phyloP scores from a whole-genome alignment of 148 eudicot species.

The Limonium bicolor region DNA sequence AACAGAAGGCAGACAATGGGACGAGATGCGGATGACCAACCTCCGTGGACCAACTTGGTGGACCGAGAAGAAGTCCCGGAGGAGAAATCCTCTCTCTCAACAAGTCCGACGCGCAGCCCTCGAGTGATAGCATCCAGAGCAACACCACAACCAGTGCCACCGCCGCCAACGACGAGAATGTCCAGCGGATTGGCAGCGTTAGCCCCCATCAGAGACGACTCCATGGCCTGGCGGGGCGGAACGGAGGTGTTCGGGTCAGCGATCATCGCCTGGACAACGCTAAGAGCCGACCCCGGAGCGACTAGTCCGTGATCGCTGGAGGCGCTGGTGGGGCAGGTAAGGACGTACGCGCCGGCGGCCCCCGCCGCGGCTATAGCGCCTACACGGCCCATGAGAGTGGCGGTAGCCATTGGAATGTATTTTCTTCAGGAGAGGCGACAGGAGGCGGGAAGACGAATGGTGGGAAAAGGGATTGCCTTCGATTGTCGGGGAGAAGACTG shows the following conservation, averaged over 20 bases:
- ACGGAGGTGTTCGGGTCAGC: conserved; percentile 39
- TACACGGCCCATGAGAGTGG: conserved; percentile 29
- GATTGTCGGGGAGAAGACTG: too few species aligned
- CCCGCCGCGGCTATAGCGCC: conserved; percentile 28
- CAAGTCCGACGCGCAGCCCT: conserved; percentile 85
- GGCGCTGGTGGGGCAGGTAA: conserved; percentile 22
- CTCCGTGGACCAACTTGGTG: conserved; percentile 91
- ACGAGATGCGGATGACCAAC: too few species aligned
- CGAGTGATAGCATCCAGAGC: conserved; percentile 83
- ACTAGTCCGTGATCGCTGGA: conserved; percentile 21
- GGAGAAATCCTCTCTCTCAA: conserved; percentile 85
- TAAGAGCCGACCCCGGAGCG: conserved; percentile 12
- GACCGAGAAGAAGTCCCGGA: conserved; percentile 93
- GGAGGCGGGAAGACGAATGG: neutral
- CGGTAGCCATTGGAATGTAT: conserved; percentile 31
- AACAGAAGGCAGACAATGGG: too few species aligned
- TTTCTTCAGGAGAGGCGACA: too few species aligned
- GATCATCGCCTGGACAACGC: conserved; percentile 28
- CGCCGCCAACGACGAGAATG: conserved; percentile 71
- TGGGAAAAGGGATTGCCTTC: neutral
- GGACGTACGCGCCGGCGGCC: conserved; percentile 13
- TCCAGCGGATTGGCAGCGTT: conserved; percentile 50
- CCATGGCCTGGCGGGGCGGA: conserved; percentile 36
- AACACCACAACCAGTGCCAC: conserved; percentile 83
- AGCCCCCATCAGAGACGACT: conserved; percentile 38